Evolutionary conservation across 441 rosid genomes (phyloP).

Genomic region (Aquilaria agallochum): DNA sequence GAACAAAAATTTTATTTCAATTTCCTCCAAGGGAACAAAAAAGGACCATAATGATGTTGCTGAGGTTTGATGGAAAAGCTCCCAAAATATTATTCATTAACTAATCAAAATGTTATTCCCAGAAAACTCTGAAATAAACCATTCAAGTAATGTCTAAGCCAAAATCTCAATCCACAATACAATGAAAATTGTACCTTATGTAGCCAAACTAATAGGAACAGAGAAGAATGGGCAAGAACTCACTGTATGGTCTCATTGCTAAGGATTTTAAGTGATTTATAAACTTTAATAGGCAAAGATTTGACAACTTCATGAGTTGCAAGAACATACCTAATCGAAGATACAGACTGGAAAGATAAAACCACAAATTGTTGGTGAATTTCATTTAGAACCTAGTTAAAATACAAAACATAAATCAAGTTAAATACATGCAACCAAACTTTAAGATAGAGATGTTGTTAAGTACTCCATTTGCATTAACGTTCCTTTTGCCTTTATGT

Average conservation of each 20-base stretch:
- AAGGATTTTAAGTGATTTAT: slow-evolving; percentile 49
- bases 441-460: no score
- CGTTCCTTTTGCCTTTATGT: slow-evolving; percentile 85
- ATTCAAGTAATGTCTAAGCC: slow-evolving; percentile 3
- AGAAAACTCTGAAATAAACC: slow-evolving; percentile 4
- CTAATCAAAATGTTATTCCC: neutral
- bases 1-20: no score
- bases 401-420: slow-evolving; percentile 24
- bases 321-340: slow-evolving; percentile 92
- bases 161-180: slow-evolving; percentile 1
- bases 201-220: no score
- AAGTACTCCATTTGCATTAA: slow-evolving; percentile 49
- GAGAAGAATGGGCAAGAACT: slow-evolving; percentile 17
- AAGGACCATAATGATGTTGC: no score
- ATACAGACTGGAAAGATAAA: slow-evolving; percentile 79
- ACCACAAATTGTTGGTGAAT: slow-evolving; percentile 98
- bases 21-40: no score
- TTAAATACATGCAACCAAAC: neutral
- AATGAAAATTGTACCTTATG: slow-evolving; percentile 5
- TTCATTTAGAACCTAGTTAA: slow-evolving; percentile 94
- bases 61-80: no score
- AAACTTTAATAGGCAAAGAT: slow-evolving; percentile 61
- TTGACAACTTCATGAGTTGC: slow-evolving; percentile 93
- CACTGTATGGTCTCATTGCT: slow-evolving; percentile 84
- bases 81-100: no score